Percentiles rank a stretch among this genome's conserved stretches.
Conservation (phyloP, 768 basidiomycete genomes). For the Tylopilus cervinicoccineus region DNA sequence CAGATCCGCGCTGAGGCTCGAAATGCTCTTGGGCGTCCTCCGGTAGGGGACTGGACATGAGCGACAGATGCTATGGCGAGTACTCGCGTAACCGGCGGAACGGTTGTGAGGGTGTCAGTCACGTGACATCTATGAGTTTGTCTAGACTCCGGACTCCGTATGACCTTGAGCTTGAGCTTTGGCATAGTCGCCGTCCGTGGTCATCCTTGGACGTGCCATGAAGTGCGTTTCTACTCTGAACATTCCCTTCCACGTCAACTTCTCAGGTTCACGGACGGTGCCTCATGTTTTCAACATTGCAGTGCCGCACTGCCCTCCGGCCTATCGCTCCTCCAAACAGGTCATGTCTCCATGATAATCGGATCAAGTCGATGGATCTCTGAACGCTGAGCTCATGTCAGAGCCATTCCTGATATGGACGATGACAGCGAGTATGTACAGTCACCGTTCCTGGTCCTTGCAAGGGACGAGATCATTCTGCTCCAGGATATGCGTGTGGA, state of each 20-base stretch:
- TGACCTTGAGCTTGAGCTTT: too few relatives aligned
- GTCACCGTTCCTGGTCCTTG: not conserved
- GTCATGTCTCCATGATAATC: not conserved
- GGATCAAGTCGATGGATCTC: constrained; percentile 8
- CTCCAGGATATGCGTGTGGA: not conserved
- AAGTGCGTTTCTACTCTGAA: too few relatives aligned
- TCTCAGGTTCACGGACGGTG: too few relatives aligned
- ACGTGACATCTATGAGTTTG: too few relatives aligned
- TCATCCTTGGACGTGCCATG: too few relatives aligned
- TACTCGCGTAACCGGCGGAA: not conserved
- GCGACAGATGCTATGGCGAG: not conserved
- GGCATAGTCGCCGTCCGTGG: too few relatives aligned
- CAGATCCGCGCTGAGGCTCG: not conserved
- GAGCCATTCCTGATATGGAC: not conserved
- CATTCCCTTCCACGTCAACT: too few relatives aligned
- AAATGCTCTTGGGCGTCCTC: not conserved
- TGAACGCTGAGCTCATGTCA: not conserved
- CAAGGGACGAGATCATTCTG: not conserved
- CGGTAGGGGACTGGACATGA: not conserved
- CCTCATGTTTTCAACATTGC: not conserved
- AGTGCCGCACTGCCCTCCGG: not conserved
- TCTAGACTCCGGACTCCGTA: too few relatives aligned
- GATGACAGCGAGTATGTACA: not conserved
- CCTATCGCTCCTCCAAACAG: not conserved
- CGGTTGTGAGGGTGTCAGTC: not conserved